Evolutionary conservation across 169 alveolate species (phyloP).

Genomic region (Plasmodium coatneyi): DNA sequence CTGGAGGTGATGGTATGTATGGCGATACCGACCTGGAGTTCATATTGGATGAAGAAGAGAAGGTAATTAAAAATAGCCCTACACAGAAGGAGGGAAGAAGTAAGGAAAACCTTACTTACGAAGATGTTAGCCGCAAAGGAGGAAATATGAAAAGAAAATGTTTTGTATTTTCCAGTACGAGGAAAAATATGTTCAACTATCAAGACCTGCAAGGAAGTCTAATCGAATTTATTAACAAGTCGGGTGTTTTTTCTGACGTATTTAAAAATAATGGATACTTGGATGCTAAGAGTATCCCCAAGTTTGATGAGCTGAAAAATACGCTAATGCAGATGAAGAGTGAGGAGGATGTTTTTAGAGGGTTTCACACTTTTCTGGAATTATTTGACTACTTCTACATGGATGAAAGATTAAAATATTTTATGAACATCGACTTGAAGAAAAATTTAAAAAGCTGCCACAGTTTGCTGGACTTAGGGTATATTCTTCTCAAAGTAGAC

Average conservation of each 20-base stretch:
- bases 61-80: background rate
- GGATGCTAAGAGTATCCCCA: slow-evolving; percentile 32
- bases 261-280: slow-evolving; percentile 28
- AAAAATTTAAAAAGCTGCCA: slow-evolving; percentile 31
- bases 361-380: slow-evolving; percentile 50
- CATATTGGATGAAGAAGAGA: slow-evolving; percentile 7
- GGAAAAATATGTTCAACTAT: slow-evolving; percentile 19
- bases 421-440: slow-evolving; percentile 28
- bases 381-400: slow-evolving; percentile 50
- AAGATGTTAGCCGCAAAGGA: background rate
- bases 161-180: slow-evolving; percentile 21
- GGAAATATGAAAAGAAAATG: background rate
- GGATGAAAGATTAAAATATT: slow-evolving; percentile 48
- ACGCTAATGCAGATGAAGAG: slow-evolving; percentile 16
- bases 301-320: slow-evolving; percentile 53
- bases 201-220: slow-evolving; percentile 40
- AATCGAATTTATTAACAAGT: slow-evolving; percentile 63
- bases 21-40: background rate
- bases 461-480: slow-evolving; percentile 41
- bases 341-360: slow-evolving; percentile 37
- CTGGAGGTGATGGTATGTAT: background rate
- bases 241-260: slow-evolving; percentile 56
- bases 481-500: slow-evolving; percentile 39
- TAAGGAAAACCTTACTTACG: background rate
- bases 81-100: background rate